phyloP scores from a whole-genome alignment of 1,284 basidiomycete species.

The Exobasidium rhododendri region DNA sequence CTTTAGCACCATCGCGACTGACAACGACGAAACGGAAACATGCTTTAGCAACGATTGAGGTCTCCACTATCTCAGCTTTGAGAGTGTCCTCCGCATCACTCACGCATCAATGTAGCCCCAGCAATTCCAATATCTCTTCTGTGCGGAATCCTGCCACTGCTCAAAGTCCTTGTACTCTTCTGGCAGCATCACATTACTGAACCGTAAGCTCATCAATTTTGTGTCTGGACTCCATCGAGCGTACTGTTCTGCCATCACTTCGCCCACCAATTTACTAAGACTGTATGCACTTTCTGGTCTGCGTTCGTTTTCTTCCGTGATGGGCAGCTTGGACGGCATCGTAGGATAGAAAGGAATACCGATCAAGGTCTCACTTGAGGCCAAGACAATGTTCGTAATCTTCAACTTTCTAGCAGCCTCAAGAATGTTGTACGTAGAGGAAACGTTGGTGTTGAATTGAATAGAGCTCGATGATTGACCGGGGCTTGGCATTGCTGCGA shows the following conservation, averaged over 20 bases:
- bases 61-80: too few relatives aligned
- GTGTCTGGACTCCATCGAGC: constrained; percentile 53
- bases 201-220: constrained; percentile 56
- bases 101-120: constrained; percentile 50
- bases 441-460: constrained; percentile 55
- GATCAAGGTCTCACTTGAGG: constrained; percentile 55
- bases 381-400: constrained; percentile 54
- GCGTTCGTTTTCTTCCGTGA: constrained; percentile 51
- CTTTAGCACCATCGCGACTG: constrained; percentile 55
- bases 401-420: constrained; percentile 55
- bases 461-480: constrained; percentile 50
- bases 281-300: constrained; percentile 56
- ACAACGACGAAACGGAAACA: background rate
- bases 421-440: constrained; percentile 56
- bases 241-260: constrained; percentile 56
- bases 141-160: constrained; percentile 54
- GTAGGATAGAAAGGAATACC: constrained; percentile 55
- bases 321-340: constrained; percentile 47
- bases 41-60: background rate
- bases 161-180: constrained; percentile 55
- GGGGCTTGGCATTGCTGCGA: constrained; percentile 56
- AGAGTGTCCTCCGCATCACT: background rate
- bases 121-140: constrained; percentile 31
- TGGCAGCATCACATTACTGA: constrained; percentile 56
- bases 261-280: constrained; percentile 56